Evolutionary conservation across 2,329 filamentous ascomycete genomes (phyloP).

Genomic region (Akanthomyces dipterigenus): DNA sequence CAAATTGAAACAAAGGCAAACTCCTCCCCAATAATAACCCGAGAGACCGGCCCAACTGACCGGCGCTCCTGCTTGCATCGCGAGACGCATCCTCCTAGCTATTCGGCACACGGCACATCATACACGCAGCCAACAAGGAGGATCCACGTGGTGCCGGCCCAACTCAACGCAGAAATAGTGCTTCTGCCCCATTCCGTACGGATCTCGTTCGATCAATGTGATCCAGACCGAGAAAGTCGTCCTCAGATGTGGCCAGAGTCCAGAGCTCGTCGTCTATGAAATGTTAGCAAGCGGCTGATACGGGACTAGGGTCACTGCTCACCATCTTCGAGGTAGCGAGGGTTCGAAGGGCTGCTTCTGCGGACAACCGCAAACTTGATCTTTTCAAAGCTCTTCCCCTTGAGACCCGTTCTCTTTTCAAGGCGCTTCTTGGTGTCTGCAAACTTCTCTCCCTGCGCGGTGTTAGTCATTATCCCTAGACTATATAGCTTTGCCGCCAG

Average conservation of each 20-base stretch:
- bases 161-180: conserved; percentile 50
- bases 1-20: conserved; percentile 9
- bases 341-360: conserved; percentile 65
- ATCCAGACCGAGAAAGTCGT: conserved; percentile 59
- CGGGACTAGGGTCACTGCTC: conserved; percentile 28
- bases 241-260: conserved; percentile 44
- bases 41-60: neutral
- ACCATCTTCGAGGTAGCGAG: conserved; percentile 85
- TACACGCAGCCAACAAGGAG: conserved; percentile 2
- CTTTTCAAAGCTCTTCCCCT: conserved; percentile 97
- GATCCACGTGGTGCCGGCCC: neutral
- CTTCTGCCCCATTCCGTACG: conserved; percentile 52
- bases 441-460: conserved; percentile 67
- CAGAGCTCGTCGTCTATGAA: conserved; percentile 51
- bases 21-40: neutral
- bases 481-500: neutral
- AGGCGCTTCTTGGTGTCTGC: conserved; percentile 90
- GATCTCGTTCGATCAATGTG: conserved; percentile 56
- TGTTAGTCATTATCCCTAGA: neutral
- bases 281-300: conserved; percentile 16
- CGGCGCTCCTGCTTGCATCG: neutral
- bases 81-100: neutral
- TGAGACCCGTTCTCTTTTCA: conserved; percentile 85
- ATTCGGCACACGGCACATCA: conserved; percentile 8
- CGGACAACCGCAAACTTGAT: conserved; percentile 88